Conservation (phyloP, 164 flowering plant species). For the Dillenia turbinata region DNA sequence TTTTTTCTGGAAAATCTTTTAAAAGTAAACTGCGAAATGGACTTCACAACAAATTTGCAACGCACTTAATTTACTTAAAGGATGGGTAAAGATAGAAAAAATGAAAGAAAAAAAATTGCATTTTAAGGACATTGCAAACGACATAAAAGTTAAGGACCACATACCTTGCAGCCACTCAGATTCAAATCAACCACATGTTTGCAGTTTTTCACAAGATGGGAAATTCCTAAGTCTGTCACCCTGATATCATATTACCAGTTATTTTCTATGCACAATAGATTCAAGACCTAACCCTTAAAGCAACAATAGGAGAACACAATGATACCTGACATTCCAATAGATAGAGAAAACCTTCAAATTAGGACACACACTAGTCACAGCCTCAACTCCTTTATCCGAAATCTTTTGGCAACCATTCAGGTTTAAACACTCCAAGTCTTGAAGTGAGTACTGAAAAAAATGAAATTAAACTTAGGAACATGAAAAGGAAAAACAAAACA, state of each 20-base stretch:
- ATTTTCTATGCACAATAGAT: slow-evolving; percentile 2
- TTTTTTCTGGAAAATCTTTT: too few species aligned
- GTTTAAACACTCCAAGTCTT: slow-evolving; percentile 56
- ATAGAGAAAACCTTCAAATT: slow-evolving; percentile 64
- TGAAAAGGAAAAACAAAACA: not conserved
- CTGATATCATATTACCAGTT: slow-evolving; percentile 30
- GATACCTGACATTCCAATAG: slow-evolving; percentile 93
- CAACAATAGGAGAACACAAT: not conserved
- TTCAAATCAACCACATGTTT: slow-evolving; percentile 57
- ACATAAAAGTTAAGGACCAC: slow-evolving; percentile 1
- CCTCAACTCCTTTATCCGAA: slow-evolving; percentile 71
- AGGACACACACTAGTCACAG: slow-evolving; percentile 57
- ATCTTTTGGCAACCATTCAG: slow-evolving; percentile 95
- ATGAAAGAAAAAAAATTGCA: too few species aligned
- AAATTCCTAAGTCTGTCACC: slow-evolving; percentile 63
- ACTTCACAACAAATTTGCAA: too few species aligned
- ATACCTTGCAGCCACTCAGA: slow-evolving; percentile 96
- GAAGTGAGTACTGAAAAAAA: slow-evolving; percentile 32
- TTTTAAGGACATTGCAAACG: too few species aligned
- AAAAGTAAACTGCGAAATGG: too few species aligned
- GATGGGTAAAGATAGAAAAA: too few species aligned
- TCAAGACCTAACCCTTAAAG: not conserved
- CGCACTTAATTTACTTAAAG: too few species aligned
- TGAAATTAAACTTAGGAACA: not conserved
- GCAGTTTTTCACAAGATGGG: slow-evolving; percentile 66